Percentiles rank a stretch among this genome's conserved stretches.
These are phyloP conservation scores for Litchi chinensis DNA, from an alignment of 345 rosid genomes.

Conservation along the genomic window DNA sequence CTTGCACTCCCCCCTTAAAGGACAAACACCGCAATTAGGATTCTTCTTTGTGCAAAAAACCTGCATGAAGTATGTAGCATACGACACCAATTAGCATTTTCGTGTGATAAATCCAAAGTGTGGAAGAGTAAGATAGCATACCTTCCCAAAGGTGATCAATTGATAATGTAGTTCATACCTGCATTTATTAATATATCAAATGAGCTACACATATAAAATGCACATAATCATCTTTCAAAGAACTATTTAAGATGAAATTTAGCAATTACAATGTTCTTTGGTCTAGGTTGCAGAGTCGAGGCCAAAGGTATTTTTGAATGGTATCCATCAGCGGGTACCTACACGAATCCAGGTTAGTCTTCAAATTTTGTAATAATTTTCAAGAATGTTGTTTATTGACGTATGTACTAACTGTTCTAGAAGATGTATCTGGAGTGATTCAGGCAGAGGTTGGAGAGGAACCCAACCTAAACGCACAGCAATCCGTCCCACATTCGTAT, in stretches of 20 bases:
- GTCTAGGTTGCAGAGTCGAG: conserved; percentile 53
- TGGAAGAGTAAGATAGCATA: neutral
- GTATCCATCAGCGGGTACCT: conserved; percentile 68
- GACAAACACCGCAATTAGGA: conserved; percentile 85
- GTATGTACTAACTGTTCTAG: conserved; percentile 42
- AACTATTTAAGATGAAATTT: neutral
- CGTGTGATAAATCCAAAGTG: neutral
- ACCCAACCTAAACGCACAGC: conserved; percentile 83
- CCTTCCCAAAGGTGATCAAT: conserved; percentile 86
- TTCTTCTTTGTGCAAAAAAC: conserved; percentile 69
- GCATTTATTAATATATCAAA: conserved; percentile 8
- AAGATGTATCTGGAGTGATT: conserved; percentile 58
- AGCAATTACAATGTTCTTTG: conserved; percentile 53
- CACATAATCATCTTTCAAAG: neutral
- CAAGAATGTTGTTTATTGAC: neutral
- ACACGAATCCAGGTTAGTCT: neutral
- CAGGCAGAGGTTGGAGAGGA: conserved; percentile 65
- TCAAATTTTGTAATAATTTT: neutral
- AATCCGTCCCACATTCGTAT: conserved; percentile 71
- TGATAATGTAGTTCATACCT: conserved; percentile 80
- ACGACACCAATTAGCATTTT: neutral
- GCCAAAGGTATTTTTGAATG: conserved; percentile 73
- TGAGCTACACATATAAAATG: neutral
- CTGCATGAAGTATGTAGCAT: conserved; percentile 30
- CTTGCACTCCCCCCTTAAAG: conserved; percentile 72